Base-by-base conservation (phyloP, 352 stramenopile genomes). In the Globisporangium lucens region DNA sequence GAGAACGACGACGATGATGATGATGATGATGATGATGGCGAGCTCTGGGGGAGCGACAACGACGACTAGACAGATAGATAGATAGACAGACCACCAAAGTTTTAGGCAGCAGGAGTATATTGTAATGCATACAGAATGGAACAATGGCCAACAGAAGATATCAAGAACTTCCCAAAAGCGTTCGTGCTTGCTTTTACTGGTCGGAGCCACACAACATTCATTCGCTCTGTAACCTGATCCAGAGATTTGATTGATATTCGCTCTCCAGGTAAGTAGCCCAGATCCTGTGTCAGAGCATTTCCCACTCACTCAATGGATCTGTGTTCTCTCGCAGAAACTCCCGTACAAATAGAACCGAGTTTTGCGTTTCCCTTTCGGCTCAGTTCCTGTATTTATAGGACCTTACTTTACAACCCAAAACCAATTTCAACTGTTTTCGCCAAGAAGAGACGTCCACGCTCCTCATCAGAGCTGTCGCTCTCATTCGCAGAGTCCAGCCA, bases 41-140 rank as follows among this genome's bases (percentile, higher is more conserved):
- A 68, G 2, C 8, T 72, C 13, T 72, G 66, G 66, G 60, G 66
- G 1, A 72, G 66, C 22, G 66, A 72, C 53, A 72, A 72, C n/a
- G 66, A 72, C 20, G 66, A 67, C 35, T 71, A 65, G n/a, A 29
- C 9, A 2, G 24, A 38, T 33, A 33, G 0, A 33, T 47, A 47
- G 41, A 47, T 9, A n/a, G 13, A 1, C 41, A n/a, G 41, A 4
- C 27, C 13, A 8, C 6, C 24, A 24, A 24, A 24, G 24, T 24
- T 24, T 24, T 24, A 24, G 24, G 24, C 24, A 24, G 24, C 24
- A 24, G 24, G 24, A 24, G 24, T 24, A 24, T 24, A 24, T 24
- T 24, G 24, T 24, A 24, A 24, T 24, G 24, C 24, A 24, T 24
- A 24, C 24, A 24, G 24, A 24, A 24, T 24, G 24, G 0, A 24